These are phyloP conservation scores for Melanomma pulvis-pyrius DNA, from an alignment of 495 filamentous ascomycete genomes.

Conservation along the genomic window DNA sequence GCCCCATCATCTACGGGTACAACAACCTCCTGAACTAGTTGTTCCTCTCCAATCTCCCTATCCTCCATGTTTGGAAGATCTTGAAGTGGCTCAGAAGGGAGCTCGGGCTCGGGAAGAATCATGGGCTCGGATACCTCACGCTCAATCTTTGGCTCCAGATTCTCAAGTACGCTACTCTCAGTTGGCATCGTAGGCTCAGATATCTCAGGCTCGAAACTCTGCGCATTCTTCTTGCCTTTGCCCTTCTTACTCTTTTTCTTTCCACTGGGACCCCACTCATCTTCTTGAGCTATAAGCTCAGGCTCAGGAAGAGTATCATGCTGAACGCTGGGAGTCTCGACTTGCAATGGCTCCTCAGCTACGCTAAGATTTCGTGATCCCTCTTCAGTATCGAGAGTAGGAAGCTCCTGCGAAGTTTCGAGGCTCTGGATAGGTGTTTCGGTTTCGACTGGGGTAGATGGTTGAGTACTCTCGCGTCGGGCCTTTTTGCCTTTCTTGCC, in stretches of 20 bases:
- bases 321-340: not conserved
- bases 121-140: not conserved
- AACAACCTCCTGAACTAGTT: not conserved
- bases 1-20: not conserved
- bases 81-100: not conserved
- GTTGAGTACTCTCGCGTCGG: conserved; percentile 13
- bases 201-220: not conserved
- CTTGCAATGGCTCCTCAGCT: not conserved
- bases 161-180: not conserved
- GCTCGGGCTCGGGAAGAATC: not conserved
- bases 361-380: not conserved
- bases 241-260: conserved; percentile 23
- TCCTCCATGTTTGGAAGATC: not conserved
- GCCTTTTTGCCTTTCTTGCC: conserved; percentile 24
- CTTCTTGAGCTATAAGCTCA: not conserved
- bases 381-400: not conserved
- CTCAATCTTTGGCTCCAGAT: not conserved
- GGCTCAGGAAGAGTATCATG: not conserved
- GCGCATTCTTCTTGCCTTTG: conserved; percentile 13
- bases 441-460: not conserved
- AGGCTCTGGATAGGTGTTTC: not conserved
- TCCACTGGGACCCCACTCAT: conserved; percentile 12
- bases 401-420: not conserved
- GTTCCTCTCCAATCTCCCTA: not conserved
- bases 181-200: not conserved